Conservation (phyloP, 2,329 filamentous ascomycete species). For the Curvularia sp. region DNA sequence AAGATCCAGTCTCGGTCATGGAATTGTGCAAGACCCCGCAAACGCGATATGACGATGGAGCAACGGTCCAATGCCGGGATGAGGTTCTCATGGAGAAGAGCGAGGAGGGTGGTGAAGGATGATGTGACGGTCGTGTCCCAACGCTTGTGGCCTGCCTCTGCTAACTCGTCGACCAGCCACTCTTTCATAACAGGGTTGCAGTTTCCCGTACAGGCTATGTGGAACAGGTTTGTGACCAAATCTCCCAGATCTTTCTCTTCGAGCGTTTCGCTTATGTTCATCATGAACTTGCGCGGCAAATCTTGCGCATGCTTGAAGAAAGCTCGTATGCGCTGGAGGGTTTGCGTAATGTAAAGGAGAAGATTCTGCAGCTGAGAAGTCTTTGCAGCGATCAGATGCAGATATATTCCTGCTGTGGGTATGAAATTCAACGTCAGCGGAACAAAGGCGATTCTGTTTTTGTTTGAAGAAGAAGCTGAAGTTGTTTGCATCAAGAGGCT, state of each 20-base stretch:
- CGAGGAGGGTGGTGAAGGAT: slow-evolving; percentile 78
- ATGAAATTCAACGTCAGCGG: slow-evolving; percentile 86
- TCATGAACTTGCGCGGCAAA: slow-evolving; percentile 77
- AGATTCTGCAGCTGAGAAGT: slow-evolving; percentile 87
- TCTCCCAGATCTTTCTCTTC: slow-evolving; percentile 68
- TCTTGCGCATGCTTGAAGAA: slow-evolving; percentile 87
- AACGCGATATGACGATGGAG: slow-evolving; percentile 78
- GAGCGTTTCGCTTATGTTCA: slow-evolving; percentile 77
- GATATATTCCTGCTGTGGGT: slow-evolving; percentile 75
- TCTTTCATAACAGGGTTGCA: slow-evolving; percentile 78
- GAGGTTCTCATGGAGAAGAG: slow-evolving; percentile 84
- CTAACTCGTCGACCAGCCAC: slow-evolving; percentile 84
- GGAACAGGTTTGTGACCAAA: slow-evolving; percentile 79
- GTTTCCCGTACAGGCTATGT: slow-evolving; percentile 83
- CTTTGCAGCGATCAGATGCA: slow-evolving; percentile 85
- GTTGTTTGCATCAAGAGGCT: slow-evolving; percentile 67
- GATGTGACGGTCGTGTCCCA: slow-evolving; percentile 89
- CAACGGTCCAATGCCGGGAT: slow-evolving; percentile 86
- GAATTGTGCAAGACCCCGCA: slow-evolving; percentile 84
- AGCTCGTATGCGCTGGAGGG: slow-evolving; percentile 76
- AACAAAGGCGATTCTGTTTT: slow-evolving; percentile 55
- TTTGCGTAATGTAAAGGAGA: slow-evolving; percentile 82
- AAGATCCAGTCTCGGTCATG: slow-evolving; percentile 69
- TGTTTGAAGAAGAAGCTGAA: slow-evolving; percentile 26
- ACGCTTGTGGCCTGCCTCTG: slow-evolving; percentile 79